Base-by-base conservation (phyloP, 2,329 filamentous ascomycete species). In the Neofusicoccum sp. region DNA sequence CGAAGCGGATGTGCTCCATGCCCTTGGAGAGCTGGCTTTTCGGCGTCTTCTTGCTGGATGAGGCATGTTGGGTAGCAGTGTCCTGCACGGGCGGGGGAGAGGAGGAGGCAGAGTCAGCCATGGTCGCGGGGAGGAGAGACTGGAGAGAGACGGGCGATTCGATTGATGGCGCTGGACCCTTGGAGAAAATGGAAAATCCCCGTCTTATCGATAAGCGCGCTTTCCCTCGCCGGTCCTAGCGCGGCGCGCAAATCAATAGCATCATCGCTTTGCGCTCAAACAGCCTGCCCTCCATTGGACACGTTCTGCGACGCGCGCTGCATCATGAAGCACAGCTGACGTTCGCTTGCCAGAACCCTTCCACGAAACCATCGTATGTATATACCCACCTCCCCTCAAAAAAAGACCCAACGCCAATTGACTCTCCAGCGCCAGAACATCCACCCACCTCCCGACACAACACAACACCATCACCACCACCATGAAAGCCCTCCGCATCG, bases 1-100 rank as follows among this genome's bases (percentile, higher is more conserved):
- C 80, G 67, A 74, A 73, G 66, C 81, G 80, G 75, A 83, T 79
- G 71, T 83, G 81, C 64, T 83, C 80, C 81, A 83, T 83, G 65
- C 78, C 79, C 66, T 80, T 81, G 34, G 79, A 80, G 61, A 83
- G 76, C 66, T 83, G 81, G 65, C 81, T 77, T 61, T 72, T 72
- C 11, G 74, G 74, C 34, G 56, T 64, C 22, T 63, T 63, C 31
- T 58, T 58, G 39, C 41, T 58, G 29, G 28, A 14, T 31, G 3
- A 41, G 16, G 12, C 47, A 41, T 34, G 34, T 2, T 39, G 22
- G 8, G 22, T 6, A 22, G 34, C 28, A 9, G 48, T 12, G 11
- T 43, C 59, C 22, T n/a, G 47, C 1, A 31, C 16, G 48, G 59
- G 16, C 14, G 16, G 22, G 47, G 59, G 11, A 29, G 48, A 36